Evolutionary conservation across 208 protist genomes (phyloP).

Genomic region (Porcisia deanei): DNA sequence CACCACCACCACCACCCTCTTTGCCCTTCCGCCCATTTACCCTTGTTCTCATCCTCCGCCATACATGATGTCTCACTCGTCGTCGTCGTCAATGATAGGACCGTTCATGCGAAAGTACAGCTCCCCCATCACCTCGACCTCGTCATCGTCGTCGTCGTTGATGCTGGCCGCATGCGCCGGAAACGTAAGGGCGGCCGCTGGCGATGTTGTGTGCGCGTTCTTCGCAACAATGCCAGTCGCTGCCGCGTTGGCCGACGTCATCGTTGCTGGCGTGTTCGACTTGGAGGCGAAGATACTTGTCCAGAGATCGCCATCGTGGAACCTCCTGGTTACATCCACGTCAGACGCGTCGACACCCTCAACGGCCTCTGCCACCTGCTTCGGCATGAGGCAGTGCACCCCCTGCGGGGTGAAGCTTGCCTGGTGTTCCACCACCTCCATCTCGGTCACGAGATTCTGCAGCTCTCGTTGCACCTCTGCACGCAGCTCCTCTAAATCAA

Average conservation of each 20-base stretch:
- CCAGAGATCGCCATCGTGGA: conserved; percentile 56
- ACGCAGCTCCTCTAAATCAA: conserved; percentile 67
- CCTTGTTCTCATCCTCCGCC: not conserved
- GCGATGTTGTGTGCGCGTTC: not conserved
- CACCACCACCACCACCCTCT: not conserved
- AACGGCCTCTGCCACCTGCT: conserved; percentile 36
- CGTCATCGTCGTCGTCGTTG: conserved; percentile 79
- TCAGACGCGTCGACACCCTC: conserved; percentile 59
- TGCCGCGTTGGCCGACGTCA: not conserved
- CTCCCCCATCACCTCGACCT: conserved; percentile 80
- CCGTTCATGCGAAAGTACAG: conserved; percentile 81
- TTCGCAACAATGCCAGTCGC: not conserved
- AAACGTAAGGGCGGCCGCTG: conserved; percentile 17
- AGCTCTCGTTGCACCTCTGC: conserved; percentile 63
- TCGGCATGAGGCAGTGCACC: conserved; percentile 58
- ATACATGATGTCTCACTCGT: conserved; percentile 20
- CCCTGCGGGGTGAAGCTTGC: conserved; percentile 71
- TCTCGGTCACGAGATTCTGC: conserved; percentile 65
- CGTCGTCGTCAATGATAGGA: conserved; percentile 86
- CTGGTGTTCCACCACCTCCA: conserved; percentile 83
- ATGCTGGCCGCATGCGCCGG: conserved; percentile 28
- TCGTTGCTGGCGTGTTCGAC: conserved; percentile 22
- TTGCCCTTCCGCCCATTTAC: not conserved
- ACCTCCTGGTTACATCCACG: conserved; percentile 59
- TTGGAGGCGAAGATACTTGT: conserved; percentile 15